Base-by-base conservation (phyloP, 306 rosid species). In the Erythrophleum fordii region DNA sequence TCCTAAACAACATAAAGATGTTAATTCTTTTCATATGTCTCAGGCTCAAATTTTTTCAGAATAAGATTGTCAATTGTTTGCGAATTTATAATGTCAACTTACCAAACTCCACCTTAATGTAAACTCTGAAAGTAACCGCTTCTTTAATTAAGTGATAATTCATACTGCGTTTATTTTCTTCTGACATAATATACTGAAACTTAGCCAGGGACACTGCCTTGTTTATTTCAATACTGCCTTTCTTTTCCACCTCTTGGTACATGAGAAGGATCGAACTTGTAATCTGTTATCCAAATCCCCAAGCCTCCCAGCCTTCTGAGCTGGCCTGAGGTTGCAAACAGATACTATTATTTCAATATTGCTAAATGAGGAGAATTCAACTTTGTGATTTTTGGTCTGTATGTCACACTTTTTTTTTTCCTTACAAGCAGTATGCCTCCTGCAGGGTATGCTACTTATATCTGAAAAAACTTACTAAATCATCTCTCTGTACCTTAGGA, bases 401-500 rank as follows among this genome's bases (percentile, higher is more conserved):
- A 58, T 53, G 60, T 7, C 8, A 53, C 3, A 53, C 59, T 35
- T 49, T 2, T 5, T 34, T 37, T 17, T 64, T 37, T 20, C 11
- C 64, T 61, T 69, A 58, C 68, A 48, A 52, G 64, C 11, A 37
- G 26, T 28, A 3, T 53, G 13, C 58, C 16, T 7, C 23, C 44
- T 34, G 55, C 58, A 11, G 23, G 31, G 65, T 59, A 5, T 37
- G 72, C 26, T 17, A 58, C 59, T 42, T 68, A 20, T 45, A 49
- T 75, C 70, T 39, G 34, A 26, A 8, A 31, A 78, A 75, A 65
- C 76, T 61, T 73, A 78, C 80, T 20, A 66, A 77, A 18, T 77
- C 46, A 45, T 80, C 31, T 55, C 80, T 74, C 39, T 83, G 75
- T 75, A 80, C 72, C 60, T 64, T 80, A 95, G 99, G 97, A 95